Evolutionary conservation across 2,329 filamentous ascomycete genomes (phyloP), one percentile per base, ranked within the genome.

Genomic region (Colletotrichum australisinense): DNA sequence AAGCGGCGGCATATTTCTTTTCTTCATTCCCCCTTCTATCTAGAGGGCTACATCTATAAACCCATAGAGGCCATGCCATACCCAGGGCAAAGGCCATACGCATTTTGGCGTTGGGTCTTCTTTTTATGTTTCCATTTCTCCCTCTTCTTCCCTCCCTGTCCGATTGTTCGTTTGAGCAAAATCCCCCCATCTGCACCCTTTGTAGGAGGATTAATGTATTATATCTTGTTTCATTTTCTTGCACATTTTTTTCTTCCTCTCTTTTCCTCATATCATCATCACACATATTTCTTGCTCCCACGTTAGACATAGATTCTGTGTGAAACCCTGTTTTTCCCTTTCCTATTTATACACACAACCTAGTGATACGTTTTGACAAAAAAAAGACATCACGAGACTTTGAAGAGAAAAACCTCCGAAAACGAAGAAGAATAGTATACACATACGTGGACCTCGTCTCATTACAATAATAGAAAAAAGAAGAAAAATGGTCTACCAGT

Each of bases 401-500:
- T n/a, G 59, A 66, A 71, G 28, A 67, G 26, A 14, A 19, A 19
- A n/a, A 3, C 5, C 14, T 5, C 5, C 14, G 6, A 63, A 28
- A 35, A 35, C 11, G 16, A 53, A 63, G 28, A 19, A 12, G 5
- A 65, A 55, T 70, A 70, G 28, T 70, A 70, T 73, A 73, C 70
- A 73, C 70, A 73, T 65, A 53, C 67, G 28, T 70, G 24, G 60
- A 42, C 60, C 60, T 73, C 70, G 49, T 73, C 53, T 73, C 70
- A 65, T 73, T 28, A 60, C 58, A 57, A 63, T 32, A 62, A 52
- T 7, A 22, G 52, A 19, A 46, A 28, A 49, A 46, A 49, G 6
- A 63, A 14, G 35, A 49, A 49, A 49, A 49, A 49, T 9, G 19
- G 42, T 49, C 19, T 49, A 8, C 16, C 16, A 9, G 42, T 49